Conservation (phyloP, 2,329 filamentous ascomycete species). For the Xylaria sp. region DNA sequence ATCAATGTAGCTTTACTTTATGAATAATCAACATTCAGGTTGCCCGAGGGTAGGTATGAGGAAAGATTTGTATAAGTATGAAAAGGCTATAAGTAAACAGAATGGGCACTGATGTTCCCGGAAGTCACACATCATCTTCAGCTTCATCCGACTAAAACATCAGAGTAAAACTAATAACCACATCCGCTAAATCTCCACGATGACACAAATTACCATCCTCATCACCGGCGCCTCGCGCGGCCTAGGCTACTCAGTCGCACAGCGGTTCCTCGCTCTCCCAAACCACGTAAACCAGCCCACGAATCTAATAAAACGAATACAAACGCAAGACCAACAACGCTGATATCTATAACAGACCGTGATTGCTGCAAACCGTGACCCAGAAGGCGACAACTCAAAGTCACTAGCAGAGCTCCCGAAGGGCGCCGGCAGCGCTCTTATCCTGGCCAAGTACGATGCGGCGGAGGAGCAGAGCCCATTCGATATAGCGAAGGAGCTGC, state of each 20-base stretch:
- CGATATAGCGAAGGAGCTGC: constrained; percentile 48
- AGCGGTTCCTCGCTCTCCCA: constrained; percentile 58
- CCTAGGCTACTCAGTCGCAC: constrained; percentile 51
- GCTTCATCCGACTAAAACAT: neutral
- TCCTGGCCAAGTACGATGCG: constrained; percentile 57
- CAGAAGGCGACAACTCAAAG: constrained; percentile 40
- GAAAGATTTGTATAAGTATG: neutral
- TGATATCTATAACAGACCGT: constrained; percentile 46
- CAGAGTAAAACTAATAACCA: neutral
- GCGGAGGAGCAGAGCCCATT: constrained; percentile 48
- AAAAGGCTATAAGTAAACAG: neutral
- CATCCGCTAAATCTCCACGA: constrained; percentile 1
- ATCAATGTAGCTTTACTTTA: neutral
- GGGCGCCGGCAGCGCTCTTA: constrained; percentile 50
- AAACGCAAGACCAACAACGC: neutral
- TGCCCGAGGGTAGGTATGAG: no score
- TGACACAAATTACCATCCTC: constrained; percentile 43
- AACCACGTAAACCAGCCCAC: constrained; percentile 56
- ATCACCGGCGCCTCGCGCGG: constrained; percentile 55
- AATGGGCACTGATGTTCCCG: neutral
- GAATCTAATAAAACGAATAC: no score
- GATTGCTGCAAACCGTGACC: constrained; percentile 54
- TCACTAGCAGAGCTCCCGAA: constrained; percentile 51
- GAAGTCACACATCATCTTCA: neutral
- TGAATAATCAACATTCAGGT: no score